A percentile compares a stretch with the other conserved stretches of the same genome.
Conservation (phyloP, 1,284 basidiomycete genomes). For the Kalmanozyma brasiliensis region DNA sequence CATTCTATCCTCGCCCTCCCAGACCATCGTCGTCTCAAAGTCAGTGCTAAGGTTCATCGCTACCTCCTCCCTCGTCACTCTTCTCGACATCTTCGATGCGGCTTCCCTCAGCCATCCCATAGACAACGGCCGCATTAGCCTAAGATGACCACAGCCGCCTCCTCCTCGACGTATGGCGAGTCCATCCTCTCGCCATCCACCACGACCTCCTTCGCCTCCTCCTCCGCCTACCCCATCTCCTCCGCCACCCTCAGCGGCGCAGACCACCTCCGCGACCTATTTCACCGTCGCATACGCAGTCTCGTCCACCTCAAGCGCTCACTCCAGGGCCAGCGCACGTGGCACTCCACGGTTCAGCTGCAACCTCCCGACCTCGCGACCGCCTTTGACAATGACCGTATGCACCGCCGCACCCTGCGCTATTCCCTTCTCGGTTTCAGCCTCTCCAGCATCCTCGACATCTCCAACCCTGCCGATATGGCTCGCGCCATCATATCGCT, state of each 20-base stretch:
- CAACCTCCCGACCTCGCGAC: constrained; percentile 24
- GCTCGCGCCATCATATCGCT: constrained; percentile 44
- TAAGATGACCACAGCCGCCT: constrained; percentile 15
- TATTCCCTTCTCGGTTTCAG: constrained; percentile 47
- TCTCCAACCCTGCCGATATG: constrained; percentile 36
- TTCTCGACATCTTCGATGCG: background rate
- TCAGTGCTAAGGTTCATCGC: no score
- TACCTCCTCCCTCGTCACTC: background rate
- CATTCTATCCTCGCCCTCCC: no score
- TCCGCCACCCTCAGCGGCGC: constrained; percentile 16
- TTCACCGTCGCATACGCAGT: constrained; percentile 45
- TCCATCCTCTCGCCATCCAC: constrained; percentile 12
- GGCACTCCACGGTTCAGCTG: constrained; percentile 48
- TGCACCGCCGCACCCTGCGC: constrained; percentile 50
- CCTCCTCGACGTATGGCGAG: constrained; percentile 16
- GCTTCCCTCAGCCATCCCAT: no score
- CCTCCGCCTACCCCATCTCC: constrained; percentile 11
- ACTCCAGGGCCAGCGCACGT: constrained; percentile 31
- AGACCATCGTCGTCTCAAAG: no score
- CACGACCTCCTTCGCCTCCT: constrained; percentile 12
- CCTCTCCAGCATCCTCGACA: constrained; percentile 49
- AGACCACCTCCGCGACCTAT: constrained; percentile 35
- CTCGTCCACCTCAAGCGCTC: constrained; percentile 46
- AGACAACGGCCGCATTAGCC: no score
- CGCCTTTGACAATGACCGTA: constrained; percentile 47